A percentile compares a stretch with the other conserved stretches of the same genome.
Evolutionary conservation across 116 monocot species (phyloP).

Genomic region (Trichopus zeylanicus): DNA sequence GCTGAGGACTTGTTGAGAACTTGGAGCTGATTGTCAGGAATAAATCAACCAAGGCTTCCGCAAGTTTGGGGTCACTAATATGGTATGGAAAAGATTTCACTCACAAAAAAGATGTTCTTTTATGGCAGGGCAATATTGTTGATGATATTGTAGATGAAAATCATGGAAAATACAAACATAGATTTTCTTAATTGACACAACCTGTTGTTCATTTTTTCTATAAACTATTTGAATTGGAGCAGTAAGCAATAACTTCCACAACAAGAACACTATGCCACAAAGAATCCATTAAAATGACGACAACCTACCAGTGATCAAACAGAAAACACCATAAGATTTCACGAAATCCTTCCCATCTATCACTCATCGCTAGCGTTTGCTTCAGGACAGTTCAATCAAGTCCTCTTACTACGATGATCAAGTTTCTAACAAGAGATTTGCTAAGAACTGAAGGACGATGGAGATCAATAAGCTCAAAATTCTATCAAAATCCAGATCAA

Average conservation of each 20-base stretch:
- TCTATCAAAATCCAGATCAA: background rate
- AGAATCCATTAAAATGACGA: too few relatives aligned
- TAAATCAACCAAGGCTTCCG: conserved; percentile 61
- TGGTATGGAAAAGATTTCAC: conserved; percentile 70
- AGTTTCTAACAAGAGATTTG: background rate
- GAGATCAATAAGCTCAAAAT: background rate
- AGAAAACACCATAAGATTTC: too few relatives aligned
- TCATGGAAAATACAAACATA: background rate
- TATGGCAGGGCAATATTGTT: background rate
- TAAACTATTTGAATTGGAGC: conserved; percentile 2
- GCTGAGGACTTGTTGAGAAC: conserved; percentile 13
- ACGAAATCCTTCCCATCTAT: too few relatives aligned
- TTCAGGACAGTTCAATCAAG: too few relatives aligned
- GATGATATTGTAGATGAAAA: background rate
- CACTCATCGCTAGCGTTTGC: too few relatives aligned
- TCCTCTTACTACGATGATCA: too few relatives aligned
- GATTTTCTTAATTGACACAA: conserved; percentile 9
- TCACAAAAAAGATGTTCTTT: conserved; percentile 16
- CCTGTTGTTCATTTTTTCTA: conserved; percentile 51
- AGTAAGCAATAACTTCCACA: background rate
- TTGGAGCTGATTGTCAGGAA: conserved; percentile 52
- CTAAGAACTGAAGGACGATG: background rate
- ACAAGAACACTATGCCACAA: too few relatives aligned
- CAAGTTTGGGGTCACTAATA: conserved; percentile 84
- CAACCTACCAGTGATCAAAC: too few relatives aligned